Evolutionary conservation across 1,139 yeast genomes (phyloP).

Genomic region (Blastobotrys raffinosifermentans): DNA sequence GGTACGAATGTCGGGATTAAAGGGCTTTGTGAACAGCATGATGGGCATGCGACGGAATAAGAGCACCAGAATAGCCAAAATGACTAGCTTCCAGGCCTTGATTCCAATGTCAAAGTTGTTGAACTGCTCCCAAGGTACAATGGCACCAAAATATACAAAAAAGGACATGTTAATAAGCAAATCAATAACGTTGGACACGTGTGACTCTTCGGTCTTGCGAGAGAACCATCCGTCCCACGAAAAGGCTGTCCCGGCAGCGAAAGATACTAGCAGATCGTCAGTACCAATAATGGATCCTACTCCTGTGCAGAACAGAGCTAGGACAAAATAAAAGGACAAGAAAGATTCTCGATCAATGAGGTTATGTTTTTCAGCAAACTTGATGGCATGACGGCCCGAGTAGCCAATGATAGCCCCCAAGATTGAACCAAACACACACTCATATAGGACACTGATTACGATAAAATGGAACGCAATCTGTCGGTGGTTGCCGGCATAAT

Average conservation of each 20-base stretch:
- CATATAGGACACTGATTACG: constrained; percentile 72
- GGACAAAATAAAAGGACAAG: constrained; percentile 79
- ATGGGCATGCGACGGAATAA: constrained; percentile 86
- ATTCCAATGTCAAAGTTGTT: constrained; percentile 63
- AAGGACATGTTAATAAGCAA: constrained; percentile 67
- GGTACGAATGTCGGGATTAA: constrained; percentile 86
- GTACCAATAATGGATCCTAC: constrained; percentile 88
- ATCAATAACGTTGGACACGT: constrained; percentile 90
- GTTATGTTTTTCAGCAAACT: constrained; percentile 67
- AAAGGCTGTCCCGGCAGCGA: constrained; percentile 94
- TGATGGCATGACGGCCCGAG: constrained; percentile 63
- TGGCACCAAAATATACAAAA: constrained; percentile 90
- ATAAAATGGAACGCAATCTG: constrained; percentile 83
- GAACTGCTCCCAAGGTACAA: constrained; percentile 87
- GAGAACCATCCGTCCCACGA: constrained; percentile 97
- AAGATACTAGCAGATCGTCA: constrained; percentile 87
- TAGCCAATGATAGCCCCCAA: constrained; percentile 78
- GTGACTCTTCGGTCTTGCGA: constrained; percentile 79
- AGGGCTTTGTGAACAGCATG: constrained; percentile 65
- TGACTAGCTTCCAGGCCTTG: constrained; percentile 75
- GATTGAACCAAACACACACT: constrained; percentile 78
- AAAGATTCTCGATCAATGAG: constrained; percentile 91
- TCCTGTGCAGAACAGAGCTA: constrained; percentile 88
- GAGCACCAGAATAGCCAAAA: constrained; percentile 78
- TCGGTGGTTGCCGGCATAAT: constrained; percentile 58